Evolutionary conservation across 805 yeast species (phyloP).

Genomic region (Groenewaldozyma salmanticensis): DNA sequence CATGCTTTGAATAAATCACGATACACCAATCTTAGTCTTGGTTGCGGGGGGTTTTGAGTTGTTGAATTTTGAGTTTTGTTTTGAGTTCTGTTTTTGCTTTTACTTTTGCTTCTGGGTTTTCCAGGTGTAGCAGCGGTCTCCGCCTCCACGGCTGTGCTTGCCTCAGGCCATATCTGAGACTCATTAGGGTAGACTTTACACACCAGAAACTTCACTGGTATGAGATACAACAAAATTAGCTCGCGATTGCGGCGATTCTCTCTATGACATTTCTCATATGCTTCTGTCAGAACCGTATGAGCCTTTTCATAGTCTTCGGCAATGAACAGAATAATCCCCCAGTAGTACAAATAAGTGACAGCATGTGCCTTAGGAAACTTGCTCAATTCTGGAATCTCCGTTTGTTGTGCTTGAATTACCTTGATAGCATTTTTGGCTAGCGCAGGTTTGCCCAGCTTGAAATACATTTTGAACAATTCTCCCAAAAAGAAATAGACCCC

Average conservation of each 20-base stretch:
- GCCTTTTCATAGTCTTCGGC: conserved; percentile 50
- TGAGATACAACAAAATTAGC: conserved; percentile 44
- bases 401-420: conserved; percentile 46
- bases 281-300: conserved; percentile 41
- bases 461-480: conserved; percentile 59
- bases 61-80: too few species aligned
- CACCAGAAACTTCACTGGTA: conserved; percentile 53
- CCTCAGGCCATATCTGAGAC: neutral
- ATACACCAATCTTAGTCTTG: conserved; percentile 36
- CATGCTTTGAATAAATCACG: conserved; percentile 40
- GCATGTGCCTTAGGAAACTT: conserved; percentile 41
- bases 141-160: neutral
- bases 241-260: conserved; percentile 29
- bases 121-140: too few species aligned
- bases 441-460: conserved; percentile 54
- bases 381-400: conserved; percentile 42
- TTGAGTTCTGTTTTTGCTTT: too few species aligned
- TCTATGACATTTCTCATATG: conserved; percentile 32
- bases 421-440: conserved; percentile 66
- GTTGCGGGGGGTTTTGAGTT: too few species aligned
- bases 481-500: conserved; percentile 66
- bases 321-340: conserved; percentile 56
- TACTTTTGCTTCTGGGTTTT: too few species aligned
- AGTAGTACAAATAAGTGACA: conserved; percentile 56
- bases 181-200: neutral